Conservation (phyloP, 139 green algal species). For the Helicosporidium sp. region DNA sequence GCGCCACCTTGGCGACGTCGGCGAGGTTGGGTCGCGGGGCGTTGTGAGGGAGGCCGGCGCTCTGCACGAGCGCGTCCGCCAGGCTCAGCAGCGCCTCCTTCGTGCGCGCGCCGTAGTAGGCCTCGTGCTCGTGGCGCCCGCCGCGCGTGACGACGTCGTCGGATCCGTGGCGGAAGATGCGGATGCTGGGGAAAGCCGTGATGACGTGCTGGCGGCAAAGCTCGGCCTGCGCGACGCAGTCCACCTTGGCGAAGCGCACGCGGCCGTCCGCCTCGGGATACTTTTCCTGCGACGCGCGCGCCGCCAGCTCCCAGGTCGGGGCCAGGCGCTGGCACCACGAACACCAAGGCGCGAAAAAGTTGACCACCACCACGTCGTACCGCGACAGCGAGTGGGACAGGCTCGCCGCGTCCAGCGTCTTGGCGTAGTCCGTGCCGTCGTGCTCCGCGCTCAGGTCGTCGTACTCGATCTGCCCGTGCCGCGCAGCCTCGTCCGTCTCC, state of each 20-base stretch:
- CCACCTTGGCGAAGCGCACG: conserved; percentile 81
- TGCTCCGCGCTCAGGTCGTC: conserved; percentile 34
- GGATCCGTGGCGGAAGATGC: conserved; percentile 73
- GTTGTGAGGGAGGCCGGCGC: conserved; percentile 1
- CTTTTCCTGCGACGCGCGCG: conserved; percentile 59
- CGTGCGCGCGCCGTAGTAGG: conserved; percentile 69
- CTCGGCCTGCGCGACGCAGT: conserved; percentile 67
- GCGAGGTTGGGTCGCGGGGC: conserved; percentile 52
- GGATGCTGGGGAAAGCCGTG: conserved; percentile 83
- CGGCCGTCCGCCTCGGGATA: conserved; percentile 68
- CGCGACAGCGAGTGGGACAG: conserved; percentile 24
- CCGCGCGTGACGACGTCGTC: conserved; percentile 48
- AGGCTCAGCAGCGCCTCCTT: conserved; percentile 61
- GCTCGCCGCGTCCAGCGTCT: conserved; percentile 20
- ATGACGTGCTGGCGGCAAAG: conserved; percentile 75
- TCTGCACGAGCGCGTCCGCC: conserved; percentile 52
- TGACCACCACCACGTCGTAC: conserved; percentile 64
- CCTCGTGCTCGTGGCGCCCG: conserved; percentile 41
- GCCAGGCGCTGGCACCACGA: conserved; percentile 87
- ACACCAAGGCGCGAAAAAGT: conserved; percentile 94
- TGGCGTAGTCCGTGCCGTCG: conserved; percentile 32
- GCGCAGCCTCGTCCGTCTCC: conserved; percentile 24
- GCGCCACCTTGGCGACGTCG: conserved; percentile 90
- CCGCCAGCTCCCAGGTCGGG: conserved; percentile 81
- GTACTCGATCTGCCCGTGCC: conserved; percentile 45